Evolutionary conservation across 441 rosid species (phyloP).

Genomic region (Jatropha multifida): DNA sequence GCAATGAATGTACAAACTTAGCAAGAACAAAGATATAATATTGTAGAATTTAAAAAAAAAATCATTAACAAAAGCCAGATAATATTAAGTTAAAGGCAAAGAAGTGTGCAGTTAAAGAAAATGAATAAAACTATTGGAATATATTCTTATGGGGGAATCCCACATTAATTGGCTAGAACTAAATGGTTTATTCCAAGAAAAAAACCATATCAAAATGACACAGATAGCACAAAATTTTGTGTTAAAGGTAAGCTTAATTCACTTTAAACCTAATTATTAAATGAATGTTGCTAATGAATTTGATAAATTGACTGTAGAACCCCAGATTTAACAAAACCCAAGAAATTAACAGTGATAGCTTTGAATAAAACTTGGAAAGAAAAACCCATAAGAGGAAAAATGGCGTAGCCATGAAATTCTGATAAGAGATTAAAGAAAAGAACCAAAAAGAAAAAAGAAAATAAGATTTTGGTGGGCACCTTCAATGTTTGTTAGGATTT

Average conservation of each 20-base stretch:
- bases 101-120: constrained; percentile 15
- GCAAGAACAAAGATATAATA: background rate
- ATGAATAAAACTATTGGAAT: background rate
- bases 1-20: constrained; percentile 12
- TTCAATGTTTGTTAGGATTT: constrained; percentile 54
- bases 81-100: background rate
- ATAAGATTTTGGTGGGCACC: constrained; percentile 34
- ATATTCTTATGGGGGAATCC: too few species aligned
- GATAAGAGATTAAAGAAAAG: background rate
- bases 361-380: background rate
- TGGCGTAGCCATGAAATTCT: background rate
- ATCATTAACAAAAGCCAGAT: too few species aligned
- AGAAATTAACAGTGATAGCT: background rate
- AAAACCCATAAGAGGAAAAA: constrained; percentile 8
- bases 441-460: background rate
- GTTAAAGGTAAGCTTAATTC: too few species aligned
- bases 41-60: background rate
- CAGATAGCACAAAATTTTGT: too few species aligned
- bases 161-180: too few species aligned
- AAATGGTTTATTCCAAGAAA: too few species aligned
- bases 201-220: too few species aligned
- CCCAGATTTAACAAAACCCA: too few species aligned
- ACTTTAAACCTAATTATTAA: too few species aligned
- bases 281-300: too few species aligned
- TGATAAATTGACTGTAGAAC: too few species aligned